phyloP scores from a whole-genome alignment of 768 basidiomycete genomes.

The Symmetrospora coprosmae region DNA sequence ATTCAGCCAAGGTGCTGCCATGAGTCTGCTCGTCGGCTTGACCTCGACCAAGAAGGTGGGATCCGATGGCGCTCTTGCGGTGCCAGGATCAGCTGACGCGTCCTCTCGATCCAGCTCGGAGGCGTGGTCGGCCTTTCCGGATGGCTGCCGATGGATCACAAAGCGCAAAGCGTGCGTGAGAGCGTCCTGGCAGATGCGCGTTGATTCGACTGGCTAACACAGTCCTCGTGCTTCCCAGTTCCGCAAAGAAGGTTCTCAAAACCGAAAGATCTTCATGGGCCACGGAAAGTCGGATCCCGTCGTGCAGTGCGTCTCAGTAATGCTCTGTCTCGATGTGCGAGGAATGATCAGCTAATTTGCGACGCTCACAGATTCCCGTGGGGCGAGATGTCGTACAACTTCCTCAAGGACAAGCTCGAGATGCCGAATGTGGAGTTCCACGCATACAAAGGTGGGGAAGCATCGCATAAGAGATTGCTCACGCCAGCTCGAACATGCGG shows the following conservation, averaged over 20 bases:
- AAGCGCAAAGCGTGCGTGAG: background rate
- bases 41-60: constrained; percentile 11
- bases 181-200: background rate
- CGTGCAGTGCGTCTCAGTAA: background rate
- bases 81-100: background rate
- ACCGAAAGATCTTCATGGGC: constrained; percentile 11
- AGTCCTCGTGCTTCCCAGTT: background rate
- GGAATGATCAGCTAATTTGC: background rate
- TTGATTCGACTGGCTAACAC: background rate
- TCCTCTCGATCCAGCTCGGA: background rate
- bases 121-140: constrained; percentile 13
- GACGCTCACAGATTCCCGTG: constrained; percentile 1
- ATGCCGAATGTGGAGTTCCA: constrained; percentile 22
- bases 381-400: constrained; percentile 13
- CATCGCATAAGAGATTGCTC: background rate
- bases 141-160: constrained; percentile 11
- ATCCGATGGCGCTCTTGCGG: background rate
- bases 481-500: background rate
- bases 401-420: constrained; percentile 19
- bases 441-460: background rate
- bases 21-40: constrained; percentile 11
- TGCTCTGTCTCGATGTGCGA: background rate
- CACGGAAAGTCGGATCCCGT: constrained; percentile 20
- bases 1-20: constrained; percentile 19
- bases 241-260: constrained; percentile 4